Percentiles rank a stretch among this genome's conserved stretches.
phyloP scores from a whole-genome alignment of 345 rosid genomes.

The Lenwebbia sp. region DNA sequence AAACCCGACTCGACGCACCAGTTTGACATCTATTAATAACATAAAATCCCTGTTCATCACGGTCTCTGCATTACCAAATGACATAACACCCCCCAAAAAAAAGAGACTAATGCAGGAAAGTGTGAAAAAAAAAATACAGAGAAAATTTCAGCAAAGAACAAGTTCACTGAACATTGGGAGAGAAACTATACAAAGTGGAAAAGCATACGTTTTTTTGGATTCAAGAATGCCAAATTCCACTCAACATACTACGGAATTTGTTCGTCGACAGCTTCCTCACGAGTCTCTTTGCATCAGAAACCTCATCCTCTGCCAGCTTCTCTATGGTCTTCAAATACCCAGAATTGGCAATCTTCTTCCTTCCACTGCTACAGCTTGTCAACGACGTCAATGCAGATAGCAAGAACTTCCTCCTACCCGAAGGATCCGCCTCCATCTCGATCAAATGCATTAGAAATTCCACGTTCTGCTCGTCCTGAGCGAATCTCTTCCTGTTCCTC shows the following conservation, averaged over 20 bases:
- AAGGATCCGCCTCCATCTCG: constrained; percentile 43
- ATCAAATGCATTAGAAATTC: constrained; percentile 48
- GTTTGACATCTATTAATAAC: background rate
- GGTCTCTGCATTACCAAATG: background rate
- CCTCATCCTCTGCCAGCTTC: constrained; percentile 80
- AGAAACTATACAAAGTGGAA: background rate
- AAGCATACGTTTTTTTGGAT: background rate
- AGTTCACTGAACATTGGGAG: background rate
- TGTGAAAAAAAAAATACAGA: background rate
- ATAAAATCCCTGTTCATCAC: background rate
- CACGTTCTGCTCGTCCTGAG: constrained; percentile 58
- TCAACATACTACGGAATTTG: constrained; percentile 55
- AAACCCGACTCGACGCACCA: fast-evolving
- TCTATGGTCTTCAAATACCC: constrained; percentile 70
- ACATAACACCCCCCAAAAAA: background rate
- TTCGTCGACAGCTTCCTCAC: constrained; percentile 66
- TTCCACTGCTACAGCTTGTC: constrained; percentile 61
- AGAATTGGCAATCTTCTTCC: constrained; percentile 69
- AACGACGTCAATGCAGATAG: constrained; percentile 62
- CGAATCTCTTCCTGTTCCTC: constrained; percentile 55
- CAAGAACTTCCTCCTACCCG: constrained; percentile 45
- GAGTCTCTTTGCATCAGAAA: constrained; percentile 71
- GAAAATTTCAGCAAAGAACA: background rate
- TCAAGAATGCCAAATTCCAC: constrained; percentile 76
- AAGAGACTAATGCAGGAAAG: background rate